Evolutionary conservation across 106 monocot species (phyloP), one percentile per base, ranked within the genome.

Genomic region (Dioscorea zingiberensis): DNA sequence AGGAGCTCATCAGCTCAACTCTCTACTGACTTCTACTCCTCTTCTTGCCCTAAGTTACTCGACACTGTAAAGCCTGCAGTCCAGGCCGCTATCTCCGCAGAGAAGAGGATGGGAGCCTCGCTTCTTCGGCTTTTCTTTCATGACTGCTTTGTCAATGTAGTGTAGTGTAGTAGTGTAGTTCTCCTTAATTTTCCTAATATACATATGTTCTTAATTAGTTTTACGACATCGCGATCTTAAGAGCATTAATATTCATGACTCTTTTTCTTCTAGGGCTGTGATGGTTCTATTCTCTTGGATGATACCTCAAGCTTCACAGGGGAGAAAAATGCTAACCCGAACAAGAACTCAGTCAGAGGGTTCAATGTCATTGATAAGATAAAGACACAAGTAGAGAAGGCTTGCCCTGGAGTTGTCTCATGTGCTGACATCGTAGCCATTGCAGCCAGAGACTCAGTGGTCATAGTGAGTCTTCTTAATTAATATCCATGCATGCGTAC

Each of bases 71-170:
- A 53, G 17, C 1, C 47, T 12, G 72, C 44, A 48, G 67, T 73
- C 53, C 13, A 21, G 4, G 29, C 66, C 26, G 78, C 78, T 12
- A 58, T 78, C 44, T 3, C 7, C 2, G 54, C 24, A 17, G 72
- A 73, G 46, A 17, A 54, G 0, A 46, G 72, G 38, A 72, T 78
- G 29, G 78, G 72, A 8, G 78, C 78, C 15, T 78, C 78, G 21
- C 54, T 78, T 13, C 44, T 78, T 25, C 78, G 78, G 15, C 71
- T 77, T 51, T 45, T 60, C 59, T 77, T 77, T 54, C 77, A 77
- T 56, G 77, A 77, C 60, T 78, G 78, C 60, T 78, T 78, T 67
- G 67, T 78, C 14, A 69, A 69, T 27, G 76, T 68, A n/a, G n/a
- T n/a, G n/a, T n/a, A n/a, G n/a, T n/a, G n/a, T n/a, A n/a, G n/a